These are phyloP conservation scores for Cutaneotrichosporon mucoides DNA, from an alignment of 1,284 basidiomycete genomes.

Conservation along the genomic window DNA sequence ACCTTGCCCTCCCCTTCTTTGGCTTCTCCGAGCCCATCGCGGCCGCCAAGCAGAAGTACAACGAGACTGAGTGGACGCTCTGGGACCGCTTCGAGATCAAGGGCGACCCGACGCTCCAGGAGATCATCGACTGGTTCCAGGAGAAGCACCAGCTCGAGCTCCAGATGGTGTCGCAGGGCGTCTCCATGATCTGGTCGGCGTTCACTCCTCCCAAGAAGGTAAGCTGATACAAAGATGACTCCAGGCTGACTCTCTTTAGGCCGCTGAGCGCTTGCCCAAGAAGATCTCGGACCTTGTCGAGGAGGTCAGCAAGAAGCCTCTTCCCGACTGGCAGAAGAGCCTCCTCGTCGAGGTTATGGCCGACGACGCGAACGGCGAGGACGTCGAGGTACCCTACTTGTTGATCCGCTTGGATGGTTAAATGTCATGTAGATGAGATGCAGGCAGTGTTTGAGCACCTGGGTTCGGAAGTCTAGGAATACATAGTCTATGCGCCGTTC, in stretches of 20 bases:
- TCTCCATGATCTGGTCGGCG: slow-evolving; percentile 96
- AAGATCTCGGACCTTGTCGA: slow-evolving; percentile 88
- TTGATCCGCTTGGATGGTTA: neutral
- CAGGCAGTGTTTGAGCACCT: neutral
- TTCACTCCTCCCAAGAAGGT: slow-evolving; percentile 85
- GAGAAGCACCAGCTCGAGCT: slow-evolving; percentile 81
- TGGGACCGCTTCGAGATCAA: slow-evolving; percentile 97
- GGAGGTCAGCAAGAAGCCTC: slow-evolving; percentile 86
- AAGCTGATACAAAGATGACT: neutral
- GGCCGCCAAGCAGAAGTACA: slow-evolving; percentile 83
- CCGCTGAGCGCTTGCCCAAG: slow-evolving; percentile 80
- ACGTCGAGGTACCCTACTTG: slow-evolving; percentile 45
- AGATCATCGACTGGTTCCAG: slow-evolving; percentile 82
- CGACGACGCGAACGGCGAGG: slow-evolving; percentile 79
- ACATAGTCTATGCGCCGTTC: slow-evolving; percentile 19
- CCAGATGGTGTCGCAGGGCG: slow-evolving; percentile 93
- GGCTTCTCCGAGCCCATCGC: slow-evolving; percentile 98
- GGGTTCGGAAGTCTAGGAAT: neutral
- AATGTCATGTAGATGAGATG: neutral
- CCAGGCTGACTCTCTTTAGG: slow-evolving; percentile 29
- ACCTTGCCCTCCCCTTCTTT: slow-evolving; percentile 97
- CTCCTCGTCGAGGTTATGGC: slow-evolving; percentile 93
- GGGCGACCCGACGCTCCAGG: slow-evolving; percentile 80
- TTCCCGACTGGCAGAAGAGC: slow-evolving; percentile 73
- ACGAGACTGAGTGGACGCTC: slow-evolving; percentile 86